Evolutionary conservation across 2,329 filamentous ascomycete species (phyloP), one percentile per base, ranked within the genome.

Genomic region (Aspergillus spinulosporus): DNA sequence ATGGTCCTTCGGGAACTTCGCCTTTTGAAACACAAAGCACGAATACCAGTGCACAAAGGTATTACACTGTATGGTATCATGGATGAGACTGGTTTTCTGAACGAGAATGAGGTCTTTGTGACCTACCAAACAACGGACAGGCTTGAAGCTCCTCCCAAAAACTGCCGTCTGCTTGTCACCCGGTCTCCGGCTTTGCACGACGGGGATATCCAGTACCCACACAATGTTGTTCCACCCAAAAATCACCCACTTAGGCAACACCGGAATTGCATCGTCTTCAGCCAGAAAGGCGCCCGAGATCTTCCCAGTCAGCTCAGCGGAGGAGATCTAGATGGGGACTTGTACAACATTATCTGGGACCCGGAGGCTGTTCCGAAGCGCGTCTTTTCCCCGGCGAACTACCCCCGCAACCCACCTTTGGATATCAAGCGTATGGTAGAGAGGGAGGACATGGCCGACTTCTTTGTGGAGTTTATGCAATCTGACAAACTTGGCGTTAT

Each of bases 271-370:
- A 80, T 96, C 12, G 84, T 89, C 1, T 96, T 96, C 67, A 92
- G 87, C 57, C 84, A 86, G 55, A 78, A 82, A 42, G 91, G 92
- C 0, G 29, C 64, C 0, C 83, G 91, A 12, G 91, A 95, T 66
- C 75, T 96, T 0, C 90, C 90, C 0, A 93, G 89, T 59, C 82
- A 88, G 70, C 78, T 96, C 0, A 88, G 88, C 52, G 91, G 91
- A 1, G 91, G 91, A 0, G 91, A 96, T 69, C 80, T 96, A 0
- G 90, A 94, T 61, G 91, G 91, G 0, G 92, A 96, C 68, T 74
- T 90, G 0, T 96, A 89, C 71, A 88, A 91, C 61, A 74, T 95
- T 48, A 89, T 95, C 48, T 94, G 84, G 80, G 90, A 95, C 62
- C 49, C 50, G 3, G 59, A 57, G 37, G 63, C 72, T 0, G 66